Conservation (phyloP, 2,329 filamentous ascomycete genomes). For the Biscogniauxia marginata region DNA sequence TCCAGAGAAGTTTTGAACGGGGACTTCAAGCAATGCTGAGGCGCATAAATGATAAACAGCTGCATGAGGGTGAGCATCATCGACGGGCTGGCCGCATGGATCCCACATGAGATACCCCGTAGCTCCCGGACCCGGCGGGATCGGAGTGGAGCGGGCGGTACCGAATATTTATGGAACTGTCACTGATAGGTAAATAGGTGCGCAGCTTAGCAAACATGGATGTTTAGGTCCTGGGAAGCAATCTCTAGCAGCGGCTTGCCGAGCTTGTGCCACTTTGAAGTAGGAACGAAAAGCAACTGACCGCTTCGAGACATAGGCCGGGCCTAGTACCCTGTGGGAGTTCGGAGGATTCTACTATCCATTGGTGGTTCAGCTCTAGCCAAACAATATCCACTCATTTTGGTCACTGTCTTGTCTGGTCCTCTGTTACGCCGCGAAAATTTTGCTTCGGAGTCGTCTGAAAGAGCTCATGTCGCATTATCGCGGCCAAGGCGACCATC, state of each 20-base stretch:
- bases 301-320: not conserved
- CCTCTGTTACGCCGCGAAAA: not conserved
- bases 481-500: not conserved
- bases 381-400: not conserved
- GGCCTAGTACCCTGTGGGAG: not conserved
- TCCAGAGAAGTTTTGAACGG: not conserved
- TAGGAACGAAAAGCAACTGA: constrained; percentile 1
- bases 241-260: constrained; percentile 3
- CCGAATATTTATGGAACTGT: not conserved
- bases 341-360: not conserved
- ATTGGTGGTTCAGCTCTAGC: not conserved
- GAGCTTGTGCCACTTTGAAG: constrained; percentile 2
- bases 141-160: not conserved
- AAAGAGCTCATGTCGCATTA: not conserved
- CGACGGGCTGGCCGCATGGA: constrained; percentile 4
- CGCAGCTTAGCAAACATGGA: constrained; percentile 2
- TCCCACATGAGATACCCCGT: constrained; percentile 1
- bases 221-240: constrained; percentile 1
- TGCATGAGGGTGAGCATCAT: not conserved
- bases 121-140: not conserved
- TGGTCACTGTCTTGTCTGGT: not conserved
- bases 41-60: not conserved
- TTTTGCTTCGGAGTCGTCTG: not conserved
- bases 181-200: not conserved
- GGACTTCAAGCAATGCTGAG: not conserved